Base-by-base conservation (phyloP, 345 rosid species). In the Kandelia obovata region DNA sequence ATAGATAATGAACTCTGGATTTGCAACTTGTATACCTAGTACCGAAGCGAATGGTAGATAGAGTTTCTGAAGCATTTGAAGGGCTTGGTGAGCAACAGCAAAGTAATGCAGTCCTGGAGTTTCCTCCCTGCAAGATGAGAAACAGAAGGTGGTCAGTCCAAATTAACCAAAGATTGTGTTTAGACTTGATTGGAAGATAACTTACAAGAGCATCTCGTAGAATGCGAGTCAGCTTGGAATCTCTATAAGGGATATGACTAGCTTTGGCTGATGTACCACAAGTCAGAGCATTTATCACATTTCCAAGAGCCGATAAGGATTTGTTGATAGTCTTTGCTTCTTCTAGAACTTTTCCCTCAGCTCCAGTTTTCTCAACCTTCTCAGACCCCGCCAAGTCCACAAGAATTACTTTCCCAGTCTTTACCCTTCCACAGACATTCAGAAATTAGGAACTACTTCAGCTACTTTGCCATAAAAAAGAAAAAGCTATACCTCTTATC, bases 311-410 rank as follows among this genome's bases (percentile, higher is more conserved):
- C 31, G 98, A 93, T 70, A 93, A 84, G n/a, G 96, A 93, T 75
- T 88, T 93, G 73, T 91, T 93, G 65, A 93, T 93, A 58, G 88
- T 85, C 85, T 91, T 93, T 5, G 96, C 96, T 82, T 93, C 98
- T 82, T 93, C 97, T 67, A 93, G 90, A 81, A 86, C 80, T 83
- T 71, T 89, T 72, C 98, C 97, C 83, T 89, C 98, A 74, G 97
- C 96, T 78, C 98, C 97, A 19, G 92, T 93, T 79, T 93, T 93
- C 76, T 93, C 98, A 26, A 84, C 92, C 77, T 93, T 93, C 83
- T 93, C 96, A 19, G 98, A 91, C 73, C 98, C 98, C 19, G 96
- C 96, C 77, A 89, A 83, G 87, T 93, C 97, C 71, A 88, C 92
- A 64, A 91, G 94, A 68, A 91, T 72, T 53, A 93, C 73, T 72